A percentile compares a stretch with the other conserved stretches of the same genome.
Conservation (phyloP, 257 asterid genomes). For the Solanum peruvianum region DNA sequence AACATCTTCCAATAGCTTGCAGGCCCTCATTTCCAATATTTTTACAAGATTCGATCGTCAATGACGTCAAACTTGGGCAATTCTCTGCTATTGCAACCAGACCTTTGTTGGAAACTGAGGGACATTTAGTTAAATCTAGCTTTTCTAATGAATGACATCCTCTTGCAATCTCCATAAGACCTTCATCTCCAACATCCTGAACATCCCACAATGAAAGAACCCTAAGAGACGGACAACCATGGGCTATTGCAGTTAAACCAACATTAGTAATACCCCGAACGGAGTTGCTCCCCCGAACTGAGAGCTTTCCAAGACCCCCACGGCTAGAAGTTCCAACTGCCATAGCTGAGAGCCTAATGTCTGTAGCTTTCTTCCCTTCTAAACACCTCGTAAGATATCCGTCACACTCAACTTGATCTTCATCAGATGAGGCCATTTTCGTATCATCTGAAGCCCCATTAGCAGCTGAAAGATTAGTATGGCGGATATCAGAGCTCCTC, state of each 20-base stretch:
- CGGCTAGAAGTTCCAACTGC: slow-evolving; percentile 86
- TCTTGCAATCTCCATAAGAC: slow-evolving; percentile 66
- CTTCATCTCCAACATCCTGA: slow-evolving; percentile 58
- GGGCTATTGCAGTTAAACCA: slow-evolving; percentile 73
- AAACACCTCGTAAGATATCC: slow-evolving; percentile 78
- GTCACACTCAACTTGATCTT: slow-evolving; percentile 49
- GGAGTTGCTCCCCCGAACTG: slow-evolving; percentile 56
- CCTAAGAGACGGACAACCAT: slow-evolving; percentile 77
- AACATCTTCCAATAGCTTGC: slow-evolving; percentile 44
- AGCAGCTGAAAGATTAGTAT: slow-evolving; percentile 5
- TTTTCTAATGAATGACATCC: slow-evolving; percentile 68
- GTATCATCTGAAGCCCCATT: slow-evolving; percentile 1
- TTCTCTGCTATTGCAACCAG: slow-evolving; percentile 54
- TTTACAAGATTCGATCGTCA: slow-evolving; percentile 65
- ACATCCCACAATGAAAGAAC: slow-evolving; percentile 73
- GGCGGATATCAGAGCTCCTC: slow-evolving; percentile 39
- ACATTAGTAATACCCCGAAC: slow-evolving; percentile 44
- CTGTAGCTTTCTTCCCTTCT: slow-evolving; percentile 93
- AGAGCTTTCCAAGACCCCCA: slow-evolving; percentile 93
- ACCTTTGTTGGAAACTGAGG: slow-evolving; percentile 57
- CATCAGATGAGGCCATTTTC: slow-evolving; percentile 20
- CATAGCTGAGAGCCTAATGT: slow-evolving; percentile 75
- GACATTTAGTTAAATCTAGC: slow-evolving; percentile 72
- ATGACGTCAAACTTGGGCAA: slow-evolving; percentile 46
- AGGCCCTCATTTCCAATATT: slow-evolving; percentile 62